Percentiles rank a stretch among this genome's conserved stretches.
These are phyloP conservation scores for Scutellaria baicalensis DNA, from an alignment of 257 asterid genomes.

Conservation along the genomic window DNA sequence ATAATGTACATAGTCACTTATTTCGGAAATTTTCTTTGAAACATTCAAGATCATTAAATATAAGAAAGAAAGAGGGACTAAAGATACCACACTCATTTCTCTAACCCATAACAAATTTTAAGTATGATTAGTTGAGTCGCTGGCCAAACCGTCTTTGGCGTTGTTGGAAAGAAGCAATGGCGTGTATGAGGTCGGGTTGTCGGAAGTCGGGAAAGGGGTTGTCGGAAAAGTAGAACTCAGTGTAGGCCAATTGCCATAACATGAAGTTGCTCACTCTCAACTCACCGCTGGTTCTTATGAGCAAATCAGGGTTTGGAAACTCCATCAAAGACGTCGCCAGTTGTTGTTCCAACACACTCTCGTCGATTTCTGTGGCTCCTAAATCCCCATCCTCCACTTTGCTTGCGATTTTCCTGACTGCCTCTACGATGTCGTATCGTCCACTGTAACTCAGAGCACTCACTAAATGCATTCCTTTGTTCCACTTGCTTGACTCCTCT, in stretches of 20 bases:
- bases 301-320: not conserved
- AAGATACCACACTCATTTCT: too few relatives aligned
- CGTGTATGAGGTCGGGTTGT: slow-evolving; percentile 3
- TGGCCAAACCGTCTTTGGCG: slow-evolving; percentile 22
- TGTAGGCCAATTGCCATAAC: not conserved
- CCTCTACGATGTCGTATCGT: slow-evolving; percentile 19
- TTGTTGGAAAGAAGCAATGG: slow-evolving; percentile 6
- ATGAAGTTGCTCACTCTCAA: not conserved
- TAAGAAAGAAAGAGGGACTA: too few relatives aligned
- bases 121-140: not conserved
- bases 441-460: slow-evolving; percentile 20
- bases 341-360: not conserved
- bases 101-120: too few relatives aligned
- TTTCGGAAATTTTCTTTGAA: too few relatives aligned
- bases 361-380: not conserved
- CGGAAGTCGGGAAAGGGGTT: slow-evolving; percentile 5
- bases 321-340: not conserved
- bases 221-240: not conserved
- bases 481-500: slow-evolving; percentile 3
- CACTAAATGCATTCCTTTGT: slow-evolving; percentile 10
- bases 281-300: not conserved
- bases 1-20: too few relatives aligned
- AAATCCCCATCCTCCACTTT: slow-evolving; percentile 11
- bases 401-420: slow-evolving; percentile 17
- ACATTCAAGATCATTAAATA: too few relatives aligned